Conservation (phyloP, 805 yeast genomes). For the Spathaspora passalidarum region DNA sequence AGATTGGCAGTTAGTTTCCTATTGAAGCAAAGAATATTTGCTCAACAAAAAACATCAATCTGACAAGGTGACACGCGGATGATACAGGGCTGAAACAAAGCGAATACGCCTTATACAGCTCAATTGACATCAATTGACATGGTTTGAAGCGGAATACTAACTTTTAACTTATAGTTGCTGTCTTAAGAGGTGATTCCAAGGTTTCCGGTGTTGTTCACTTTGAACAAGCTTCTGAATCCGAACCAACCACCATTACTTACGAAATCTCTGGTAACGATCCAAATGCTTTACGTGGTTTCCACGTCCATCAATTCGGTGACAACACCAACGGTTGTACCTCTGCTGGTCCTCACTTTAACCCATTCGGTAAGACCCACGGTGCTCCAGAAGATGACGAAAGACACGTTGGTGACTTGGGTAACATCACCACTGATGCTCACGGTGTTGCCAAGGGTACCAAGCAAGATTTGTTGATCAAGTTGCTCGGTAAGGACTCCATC, state of each 20-base stretch:
- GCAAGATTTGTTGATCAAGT: conserved; percentile 72
- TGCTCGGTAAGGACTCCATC: conserved; percentile 83
- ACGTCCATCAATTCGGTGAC: conserved; percentile 97
- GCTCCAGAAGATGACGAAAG: conserved; percentile 78
- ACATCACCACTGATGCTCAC: conserved; percentile 77
- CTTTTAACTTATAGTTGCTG: conserved; percentile 64
- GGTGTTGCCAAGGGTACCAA: conserved; percentile 92
- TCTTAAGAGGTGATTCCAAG: conserved; percentile 90
- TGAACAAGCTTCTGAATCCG: conserved; percentile 76
- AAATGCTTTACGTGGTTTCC: conserved; percentile 93
- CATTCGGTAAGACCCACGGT: conserved; percentile 85
- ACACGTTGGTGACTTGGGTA: conserved; percentile 97
- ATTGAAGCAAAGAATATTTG: background rate
- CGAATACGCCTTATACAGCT: too few relatives aligned
- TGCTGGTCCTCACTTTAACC: conserved; percentile 97
- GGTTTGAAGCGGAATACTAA: conserved; percentile 12
- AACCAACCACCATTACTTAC: conserved; percentile 83
- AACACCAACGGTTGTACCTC: conserved; percentile 99
- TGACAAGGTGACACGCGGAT: background rate
- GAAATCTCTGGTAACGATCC: conserved; percentile 88
- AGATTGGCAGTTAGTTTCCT: background rate
- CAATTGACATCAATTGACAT: background rate
- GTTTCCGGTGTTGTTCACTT: conserved; percentile 86
- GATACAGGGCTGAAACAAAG: background rate
- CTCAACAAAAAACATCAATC: background rate